Conservation (phyloP, 73 alveolate genomes). For the Effrenium voratum region DNA sequence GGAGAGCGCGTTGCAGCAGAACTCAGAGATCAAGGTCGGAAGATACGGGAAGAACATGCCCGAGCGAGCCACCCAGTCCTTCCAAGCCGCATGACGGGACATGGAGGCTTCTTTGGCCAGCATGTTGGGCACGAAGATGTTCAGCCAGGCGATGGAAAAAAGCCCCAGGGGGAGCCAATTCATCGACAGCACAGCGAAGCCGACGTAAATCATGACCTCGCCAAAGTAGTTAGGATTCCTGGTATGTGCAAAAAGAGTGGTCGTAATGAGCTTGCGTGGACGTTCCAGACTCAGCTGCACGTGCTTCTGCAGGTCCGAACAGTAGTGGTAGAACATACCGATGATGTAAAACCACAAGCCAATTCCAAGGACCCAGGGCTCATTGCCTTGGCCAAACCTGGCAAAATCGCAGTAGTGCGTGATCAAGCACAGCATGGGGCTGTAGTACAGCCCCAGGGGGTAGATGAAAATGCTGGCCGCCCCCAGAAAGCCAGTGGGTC, state of each 20-base stretch:
- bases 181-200: slow-evolving; percentile 22
- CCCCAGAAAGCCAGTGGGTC: background rate
- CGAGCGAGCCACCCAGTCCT: slow-evolving; percentile 1
- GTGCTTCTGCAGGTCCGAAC: slow-evolving; percentile 15
- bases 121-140: slow-evolving; percentile 26
- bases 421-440: slow-evolving; percentile 10
- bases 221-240: slow-evolving; percentile 20
- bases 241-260: background rate
- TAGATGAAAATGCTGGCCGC: background rate
- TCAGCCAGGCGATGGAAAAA: background rate
- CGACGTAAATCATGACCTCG: background rate
- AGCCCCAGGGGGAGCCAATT: background rate
- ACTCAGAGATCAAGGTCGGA: background rate
- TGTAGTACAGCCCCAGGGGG: slow-evolving; percentile 14
- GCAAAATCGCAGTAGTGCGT: background rate
- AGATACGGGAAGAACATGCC: background rate
- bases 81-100: background rate
- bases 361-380: background rate
- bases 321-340: slow-evolving; percentile 23
- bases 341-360: slow-evolving; percentile 30
- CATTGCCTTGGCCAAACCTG: background rate
- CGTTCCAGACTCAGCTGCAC: slow-evolving; percentile 2
- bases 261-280: background rate
- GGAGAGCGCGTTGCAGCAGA: slow-evolving; percentile 2
- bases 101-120: slow-evolving; percentile 26